These are phyloP conservation scores for Asterochloris erici DNA, from an alignment of 139 green algal species.

Conservation along the genomic window DNA sequence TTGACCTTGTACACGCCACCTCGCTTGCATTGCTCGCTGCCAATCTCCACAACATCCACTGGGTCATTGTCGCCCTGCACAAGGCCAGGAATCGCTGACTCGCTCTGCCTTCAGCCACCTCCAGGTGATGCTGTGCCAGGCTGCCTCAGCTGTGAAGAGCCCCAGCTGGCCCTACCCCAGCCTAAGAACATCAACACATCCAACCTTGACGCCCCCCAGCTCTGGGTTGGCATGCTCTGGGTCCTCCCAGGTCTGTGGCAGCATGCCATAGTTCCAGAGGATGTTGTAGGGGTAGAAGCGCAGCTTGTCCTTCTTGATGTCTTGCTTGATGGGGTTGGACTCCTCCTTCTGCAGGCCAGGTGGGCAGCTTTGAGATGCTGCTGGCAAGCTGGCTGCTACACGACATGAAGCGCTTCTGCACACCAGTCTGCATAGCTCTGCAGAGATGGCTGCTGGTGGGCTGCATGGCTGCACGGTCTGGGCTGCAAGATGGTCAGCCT, in stretches of 20 bases:
- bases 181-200: background rate
- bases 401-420: background rate
- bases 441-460: too few relatives aligned
- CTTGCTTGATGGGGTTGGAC: constrained; percentile 98
- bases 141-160: too few relatives aligned
- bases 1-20: constrained; percentile 92
- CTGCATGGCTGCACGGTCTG: too few relatives aligned
- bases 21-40: constrained; percentile 53
- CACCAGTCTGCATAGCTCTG: too few relatives aligned
- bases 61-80: constrained; percentile 94
- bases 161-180: too few relatives aligned
- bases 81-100: background rate
- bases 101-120: too few relatives aligned
- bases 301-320: constrained; percentile 99
- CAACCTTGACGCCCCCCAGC: constrained; percentile 20
- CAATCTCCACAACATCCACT: constrained; percentile 98
- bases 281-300: constrained; percentile 99
- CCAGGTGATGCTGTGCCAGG: too few relatives aligned
- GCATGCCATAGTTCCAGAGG: constrained; percentile 99
- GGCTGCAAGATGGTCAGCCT: background rate
- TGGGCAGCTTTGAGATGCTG: background rate
- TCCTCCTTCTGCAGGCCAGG: constrained; percentile 77
- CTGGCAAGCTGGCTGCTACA: background rate
- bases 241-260: constrained; percentile 98
- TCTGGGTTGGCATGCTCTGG: constrained; percentile 74